Conservation (phyloP, 2,329 filamentous ascomycete species). For the Beauveria pseudobassiana region DNA sequence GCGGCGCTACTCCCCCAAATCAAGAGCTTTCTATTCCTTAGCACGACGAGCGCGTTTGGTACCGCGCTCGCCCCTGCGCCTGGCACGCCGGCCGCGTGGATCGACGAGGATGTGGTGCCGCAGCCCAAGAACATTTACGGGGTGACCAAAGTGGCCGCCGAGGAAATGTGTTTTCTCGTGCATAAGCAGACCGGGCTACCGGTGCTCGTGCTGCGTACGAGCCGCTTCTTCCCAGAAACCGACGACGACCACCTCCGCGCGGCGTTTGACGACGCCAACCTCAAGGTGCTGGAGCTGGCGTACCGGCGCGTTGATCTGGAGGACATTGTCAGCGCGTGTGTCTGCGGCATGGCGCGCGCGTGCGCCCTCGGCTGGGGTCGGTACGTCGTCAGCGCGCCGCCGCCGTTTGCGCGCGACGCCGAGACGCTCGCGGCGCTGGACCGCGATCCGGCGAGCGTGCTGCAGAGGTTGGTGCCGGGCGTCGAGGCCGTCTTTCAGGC, state of each 20-base stretch:
- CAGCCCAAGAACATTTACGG: conserved; percentile 43
- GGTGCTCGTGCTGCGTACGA: conserved; percentile 36
- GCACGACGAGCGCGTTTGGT: conserved; percentile 40
- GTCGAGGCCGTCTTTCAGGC: conserved; percentile 6
- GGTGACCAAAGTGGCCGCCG: conserved; percentile 39
- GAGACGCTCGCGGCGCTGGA: conserved; percentile 28
- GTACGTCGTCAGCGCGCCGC: conserved; percentile 37
- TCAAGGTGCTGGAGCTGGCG: conserved; percentile 40
- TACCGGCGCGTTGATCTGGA: conserved; percentile 37
- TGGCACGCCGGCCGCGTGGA: conserved; percentile 34
- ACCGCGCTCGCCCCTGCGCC: conserved; percentile 28
- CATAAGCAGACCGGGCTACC: conserved; percentile 32
- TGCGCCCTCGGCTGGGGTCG: conserved; percentile 26
- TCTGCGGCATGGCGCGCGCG: conserved; percentile 30
- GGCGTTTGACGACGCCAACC: conserved; percentile 32
- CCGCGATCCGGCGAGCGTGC: conserved; percentile 23
- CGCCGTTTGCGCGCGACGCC: conserved; percentile 28
- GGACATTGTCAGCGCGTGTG: conserved; percentile 35
- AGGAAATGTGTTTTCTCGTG: conserved; percentile 37
- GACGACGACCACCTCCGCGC: conserved; percentile 36
- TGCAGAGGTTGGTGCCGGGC: conserved; percentile 14
- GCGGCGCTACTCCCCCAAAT: conserved; percentile 19
- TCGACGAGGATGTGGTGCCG: conserved; percentile 32
- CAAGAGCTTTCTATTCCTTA: conserved; percentile 36
- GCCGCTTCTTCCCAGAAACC: conserved; percentile 41